Percentiles rank a stretch among this genome's conserved stretches.
phyloP scores from a whole-genome alignment of 495 filamentous ascomycete genomes.

The Aspergillus carlsbadensis region DNA sequence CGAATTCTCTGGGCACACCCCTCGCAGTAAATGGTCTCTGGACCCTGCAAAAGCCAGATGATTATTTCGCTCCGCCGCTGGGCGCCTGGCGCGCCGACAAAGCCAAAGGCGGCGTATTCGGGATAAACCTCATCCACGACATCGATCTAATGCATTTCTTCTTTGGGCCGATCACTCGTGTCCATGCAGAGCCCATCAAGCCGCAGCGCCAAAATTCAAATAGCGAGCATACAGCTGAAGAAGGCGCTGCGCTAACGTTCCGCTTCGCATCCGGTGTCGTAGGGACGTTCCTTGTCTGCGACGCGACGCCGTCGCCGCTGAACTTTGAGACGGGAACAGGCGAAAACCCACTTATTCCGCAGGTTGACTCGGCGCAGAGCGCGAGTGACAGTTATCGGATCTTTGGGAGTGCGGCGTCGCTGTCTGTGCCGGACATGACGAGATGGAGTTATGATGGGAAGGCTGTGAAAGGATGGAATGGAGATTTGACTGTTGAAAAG shows the following conservation, averaged over 20 bases:
- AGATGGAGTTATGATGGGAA: constrained; percentile 49
- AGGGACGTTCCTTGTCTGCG: constrained; percentile 56
- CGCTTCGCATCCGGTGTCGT: constrained; percentile 57
- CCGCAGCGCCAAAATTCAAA: constrained; percentile 32
- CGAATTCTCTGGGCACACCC: constrained; percentile 40
- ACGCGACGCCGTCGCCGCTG: constrained; percentile 51
- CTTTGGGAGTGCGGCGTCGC: constrained; percentile 51
- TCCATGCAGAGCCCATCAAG: constrained; percentile 49
- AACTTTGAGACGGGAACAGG: constrained; percentile 58
- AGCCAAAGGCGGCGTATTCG: constrained; percentile 45
- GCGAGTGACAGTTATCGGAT: constrained; percentile 54
- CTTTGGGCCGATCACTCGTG: constrained; percentile 51
- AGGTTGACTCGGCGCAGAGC: constrained; percentile 22
- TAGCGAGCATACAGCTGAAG: constrained; percentile 47
- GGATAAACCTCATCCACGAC: constrained; percentile 62
- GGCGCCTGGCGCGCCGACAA: constrained; percentile 45
- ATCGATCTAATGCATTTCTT: constrained; percentile 59
- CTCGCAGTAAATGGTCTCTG: constrained; percentile 58
- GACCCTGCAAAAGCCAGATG: constrained; percentile 49
- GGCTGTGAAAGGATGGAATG: constrained; percentile 33
- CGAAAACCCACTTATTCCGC: constrained; percentile 55
- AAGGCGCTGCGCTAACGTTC: constrained; percentile 55
- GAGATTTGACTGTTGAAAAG: constrained; percentile 28
- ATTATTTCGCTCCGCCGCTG: constrained; percentile 49
- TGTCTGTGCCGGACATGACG: constrained; percentile 57